Conservation (phyloP, 1,284 basidiomycete genomes). For the Phaffia rhodozyma region DNA sequence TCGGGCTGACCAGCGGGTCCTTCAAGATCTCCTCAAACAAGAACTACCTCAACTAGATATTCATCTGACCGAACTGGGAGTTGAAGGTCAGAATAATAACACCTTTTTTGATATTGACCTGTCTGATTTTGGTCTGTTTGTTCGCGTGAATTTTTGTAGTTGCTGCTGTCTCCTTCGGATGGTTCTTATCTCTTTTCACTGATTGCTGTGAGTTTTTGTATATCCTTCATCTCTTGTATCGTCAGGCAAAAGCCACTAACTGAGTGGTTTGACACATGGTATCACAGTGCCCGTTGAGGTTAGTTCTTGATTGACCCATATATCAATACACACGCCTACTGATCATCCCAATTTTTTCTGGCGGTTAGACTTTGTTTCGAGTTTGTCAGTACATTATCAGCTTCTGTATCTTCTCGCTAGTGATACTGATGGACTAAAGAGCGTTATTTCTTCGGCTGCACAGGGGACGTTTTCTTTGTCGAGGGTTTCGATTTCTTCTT, state of each 20-base stretch:
- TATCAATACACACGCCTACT: conserved; percentile 50
- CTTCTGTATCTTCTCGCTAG: neutral
- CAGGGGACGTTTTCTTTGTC: conserved; percentile 72
- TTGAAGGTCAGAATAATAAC: conserved; percentile 42
- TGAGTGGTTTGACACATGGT: no score
- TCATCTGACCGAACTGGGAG: conserved; percentile 66
- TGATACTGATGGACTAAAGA: no score
- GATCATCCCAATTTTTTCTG: conserved; percentile 55
- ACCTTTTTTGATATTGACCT: no score
- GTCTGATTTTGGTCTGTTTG: no score
- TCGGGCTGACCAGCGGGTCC: conserved; percentile 81
- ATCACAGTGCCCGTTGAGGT: neutral
- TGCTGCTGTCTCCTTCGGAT: conserved; percentile 90
- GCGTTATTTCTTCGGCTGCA: neutral
- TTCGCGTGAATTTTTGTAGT: conserved; percentile 32
- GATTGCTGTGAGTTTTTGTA: conserved; percentile 50
- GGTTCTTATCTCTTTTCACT: conserved; percentile 94
- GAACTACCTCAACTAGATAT: conserved; percentile 58
- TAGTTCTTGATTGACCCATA: neutral
- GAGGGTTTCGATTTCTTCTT: conserved; percentile 89
- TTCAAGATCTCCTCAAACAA: conserved; percentile 74
- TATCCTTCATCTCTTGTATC: neutral
- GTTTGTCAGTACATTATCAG: neutral
- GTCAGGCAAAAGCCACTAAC: no score
- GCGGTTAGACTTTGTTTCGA: neutral